Base-by-base conservation (phyloP, 306 rosid genomes). In the Styphnolobium japonicum region DNA sequence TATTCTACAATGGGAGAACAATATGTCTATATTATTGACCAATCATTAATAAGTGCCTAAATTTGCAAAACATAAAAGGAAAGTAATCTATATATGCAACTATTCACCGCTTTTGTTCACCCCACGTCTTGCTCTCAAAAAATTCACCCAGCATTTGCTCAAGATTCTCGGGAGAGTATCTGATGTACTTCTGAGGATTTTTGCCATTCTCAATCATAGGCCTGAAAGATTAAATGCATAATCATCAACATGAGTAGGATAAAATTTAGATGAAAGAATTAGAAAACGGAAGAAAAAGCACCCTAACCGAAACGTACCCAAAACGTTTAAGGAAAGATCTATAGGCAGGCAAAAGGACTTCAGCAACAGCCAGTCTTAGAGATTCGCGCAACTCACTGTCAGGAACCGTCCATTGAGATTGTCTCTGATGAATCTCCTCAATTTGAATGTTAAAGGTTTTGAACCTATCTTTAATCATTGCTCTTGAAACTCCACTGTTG, bases 351-450 rank as follows among this genome's bases (percentile, higher is more conserved):
- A 96, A 88, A 49, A 96, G 87, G 31, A 96, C 97, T 88, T 96
- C 98, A 63, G 98, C 97, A 43, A 96, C 97, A 27, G 98, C 99
- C 71, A 96, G 79, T 85, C 97, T 90, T 31, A 96, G 82, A 40
- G 99, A 93, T 90, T 96, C 99, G 5, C 99, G 92, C 84, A 96
- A 75, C 85, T 96, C 99, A 37, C 91, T 96, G 63, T 96, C 99
- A 2, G 97, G 99, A 83, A 96, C 89, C 33, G 99, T 96, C 98
- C 99, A 93, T 79, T 93, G 98, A 39, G 98, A 91, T 76, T 93
- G 99, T 79, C 98, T 89, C 80, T 88, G 90, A 88, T 96, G 97
- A 71, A 91, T 76, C 81, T 93, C 99, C 66, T 93, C 98, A 83
- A 96, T 89, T 75, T 96, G 99, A 55, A 48, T 7, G 53, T 96